Evolutionary conservation across 495 filamentous ascomycete species (phyloP), one percentile per base, ranked within the genome.

Genomic region (Talaromyces wortmannii): DNA sequence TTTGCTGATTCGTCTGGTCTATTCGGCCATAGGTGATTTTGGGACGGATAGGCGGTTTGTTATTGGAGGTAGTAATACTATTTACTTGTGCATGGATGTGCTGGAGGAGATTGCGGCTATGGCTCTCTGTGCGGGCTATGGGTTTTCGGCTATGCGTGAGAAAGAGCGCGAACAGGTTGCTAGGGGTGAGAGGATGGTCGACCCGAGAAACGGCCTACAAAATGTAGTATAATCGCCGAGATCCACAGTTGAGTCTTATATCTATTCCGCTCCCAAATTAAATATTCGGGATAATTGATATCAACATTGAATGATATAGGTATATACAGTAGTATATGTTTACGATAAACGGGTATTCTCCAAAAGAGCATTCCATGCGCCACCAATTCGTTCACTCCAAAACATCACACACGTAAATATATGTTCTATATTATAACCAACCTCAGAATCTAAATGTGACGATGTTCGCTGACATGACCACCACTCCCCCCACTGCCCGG

Each of bases 1-100:
- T 31, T 8, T 67, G 15, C 12, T 63, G 5, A 50, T 69, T 32
- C 66, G 66, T 0, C 0, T 69, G 57, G 32, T 63, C 23, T 69
- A 63, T 48, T 64, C 66, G 7, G 66, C 66, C 0, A 52, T 69
- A 1, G 16, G 55, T 17, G 60, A 66, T 49, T 66, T 49, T 15
- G 36, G 48, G 15, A 40, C 36, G 6, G 44, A 53, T 36, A 0
- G 47, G 5, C 8, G 17, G 6, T 62, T 68, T 48, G 11, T 48
- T 5, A 23, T 56, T 3, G 29, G 61, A 3, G 40, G 1, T 8
- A 57, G 58, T 10, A 55, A 55, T n/a, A 64, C 66, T 40, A 57
- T 63, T 30, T 68, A 66, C 33, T 56, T 68, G 36, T 64, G 61
- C 47, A 68, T 68, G 66, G 40, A 29, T 59, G 63, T 68, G n/a